Base-by-base conservation (phyloP, 2,329 filamentous ascomycete species). In the Fusarium praegraminearum region DNA sequence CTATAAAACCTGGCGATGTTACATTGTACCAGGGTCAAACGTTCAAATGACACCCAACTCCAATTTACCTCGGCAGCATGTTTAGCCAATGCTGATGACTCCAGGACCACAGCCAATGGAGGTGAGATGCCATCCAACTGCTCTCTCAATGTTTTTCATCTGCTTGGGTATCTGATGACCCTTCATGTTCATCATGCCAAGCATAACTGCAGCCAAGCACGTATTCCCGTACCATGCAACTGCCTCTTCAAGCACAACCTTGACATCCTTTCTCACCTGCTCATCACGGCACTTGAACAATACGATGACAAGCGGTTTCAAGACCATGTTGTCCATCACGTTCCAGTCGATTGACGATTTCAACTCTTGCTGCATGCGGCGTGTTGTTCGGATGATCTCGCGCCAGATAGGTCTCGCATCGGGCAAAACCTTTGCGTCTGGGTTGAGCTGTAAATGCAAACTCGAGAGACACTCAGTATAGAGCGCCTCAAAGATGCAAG, bases 81-180 rank as follows among this genome's bases (percentile, higher is more conserved):
- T 47, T 40, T 36, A 62, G 2, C 22, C 58, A 22, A 22, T 16
- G 10, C 43, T 52, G 12, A 62, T 62, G 9, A 62, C 60, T 22
- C 60, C 57, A 20, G 60, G 60, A n/a, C 57, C 57, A 20, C 60
- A 62, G 3, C 60, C 60, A 56, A 62, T 44, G 15, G 57, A 62
- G 4, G 60, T 62, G 7, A 73, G 51, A 45, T 73, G 66, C 70
- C 70, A 73, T 1, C 70, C 70, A 18, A 73, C 30, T 1, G 67
- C 59, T 15, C 70, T 61, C n/a, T 73, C 70, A 16, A 73, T 62
- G 18, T 73, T 73, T 38, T 54, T 73, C 33, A 73, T 30, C 28
- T 71, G 66, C 20, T 43, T 20, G 2, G 70, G 56, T 5, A 71
- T 40, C 4, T 71, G 43, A 3, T 61, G 32, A 7, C 49, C 28